Percentiles rank a stretch among this genome's conserved stretches.
phyloP scores from a whole-genome alignment of 2,329 filamentous ascomycete species.

The Clarireedia homoeocarpa region DNA sequence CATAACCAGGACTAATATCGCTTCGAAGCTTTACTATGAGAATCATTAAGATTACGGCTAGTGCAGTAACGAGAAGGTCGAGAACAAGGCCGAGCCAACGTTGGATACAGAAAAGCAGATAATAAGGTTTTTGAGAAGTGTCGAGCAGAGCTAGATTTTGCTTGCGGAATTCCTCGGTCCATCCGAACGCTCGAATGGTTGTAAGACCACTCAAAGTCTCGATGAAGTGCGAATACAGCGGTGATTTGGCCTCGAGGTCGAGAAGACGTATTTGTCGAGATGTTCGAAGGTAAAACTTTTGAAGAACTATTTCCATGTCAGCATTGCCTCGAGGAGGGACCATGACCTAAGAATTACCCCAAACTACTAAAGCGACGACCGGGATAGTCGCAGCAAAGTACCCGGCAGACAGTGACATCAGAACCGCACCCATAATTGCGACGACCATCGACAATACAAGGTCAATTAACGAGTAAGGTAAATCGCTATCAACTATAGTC shows the following conservation, averaged over 20 bases:
- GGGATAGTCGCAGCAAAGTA: conserved; percentile 35
- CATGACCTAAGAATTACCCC: background rate
- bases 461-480: conserved; percentile 17
- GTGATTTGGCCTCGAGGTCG: conserved; percentile 38
- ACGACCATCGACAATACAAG: conserved; percentile 24
- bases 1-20: conserved; percentile 22
- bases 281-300: conserved; percentile 40
- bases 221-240: conserved; percentile 41
- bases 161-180: conserved; percentile 24
- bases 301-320: conserved; percentile 17
- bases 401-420: conserved; percentile 27
- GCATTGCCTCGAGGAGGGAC: background rate
- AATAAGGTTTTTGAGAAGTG: conserved; percentile 48
- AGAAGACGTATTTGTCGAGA: conserved; percentile 43
- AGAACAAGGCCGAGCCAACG: conserved; percentile 45
- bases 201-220: conserved; percentile 38
- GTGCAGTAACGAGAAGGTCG: conserved; percentile 18
- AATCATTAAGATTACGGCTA: conserved; percentile 29
- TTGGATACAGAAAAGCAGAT: conserved; percentile 49
- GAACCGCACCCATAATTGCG: conserved; percentile 34
- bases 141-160: conserved; percentile 42
- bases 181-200: conserved; percentile 40
- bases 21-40: conserved; percentile 29
- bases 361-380: conserved; percentile 30
- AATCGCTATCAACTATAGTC: conserved; percentile 20